Percentiles rank a stretch among this genome's conserved stretches.
Evolutionary conservation across 78 protist genomes (phyloP).

Genomic region (Fonticula alba): DNA sequence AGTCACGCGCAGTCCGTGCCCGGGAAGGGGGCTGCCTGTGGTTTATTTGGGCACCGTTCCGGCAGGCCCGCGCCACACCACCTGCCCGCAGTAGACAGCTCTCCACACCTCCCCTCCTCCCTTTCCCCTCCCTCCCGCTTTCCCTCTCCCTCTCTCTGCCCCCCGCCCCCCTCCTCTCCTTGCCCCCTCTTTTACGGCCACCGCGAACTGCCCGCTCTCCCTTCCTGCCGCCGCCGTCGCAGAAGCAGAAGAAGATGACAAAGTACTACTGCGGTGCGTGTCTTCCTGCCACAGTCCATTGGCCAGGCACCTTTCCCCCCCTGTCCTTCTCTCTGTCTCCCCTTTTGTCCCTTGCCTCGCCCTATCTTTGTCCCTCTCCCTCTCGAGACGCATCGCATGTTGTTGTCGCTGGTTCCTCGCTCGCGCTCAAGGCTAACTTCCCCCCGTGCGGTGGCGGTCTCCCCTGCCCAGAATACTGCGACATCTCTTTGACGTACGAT

Average conservation of each 20-base stretch:
- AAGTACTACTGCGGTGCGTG: neutral
- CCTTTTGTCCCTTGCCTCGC: neutral
- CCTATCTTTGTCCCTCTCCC: neutral
- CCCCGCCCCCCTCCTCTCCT: no score
- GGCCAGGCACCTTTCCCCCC: neutral
- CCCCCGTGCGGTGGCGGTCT: neutral
- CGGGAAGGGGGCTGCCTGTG: no score
- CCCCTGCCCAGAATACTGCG: constrained; percentile 62
- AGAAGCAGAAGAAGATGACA: neutral
- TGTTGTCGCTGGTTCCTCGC: neutral
- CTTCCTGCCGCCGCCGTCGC: neutral
- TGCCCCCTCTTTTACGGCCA: no score
- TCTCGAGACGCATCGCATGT: no score
- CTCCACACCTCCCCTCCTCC: no score
- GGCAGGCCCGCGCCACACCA: no score
- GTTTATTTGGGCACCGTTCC: no score
- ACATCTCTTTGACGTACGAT: constrained; percentile 46
- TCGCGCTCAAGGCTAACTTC: neutral
- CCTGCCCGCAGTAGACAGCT: no score
- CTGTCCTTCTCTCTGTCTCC: no score
- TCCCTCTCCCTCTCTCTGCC: no score
- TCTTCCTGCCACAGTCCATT: neutral
- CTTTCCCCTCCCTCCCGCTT: no score
- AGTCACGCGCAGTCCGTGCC: no score
- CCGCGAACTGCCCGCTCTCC: neutral